Conservation (phyloP, 768 basidiomycete species). For the Fistulinella prunicolor region DNA sequence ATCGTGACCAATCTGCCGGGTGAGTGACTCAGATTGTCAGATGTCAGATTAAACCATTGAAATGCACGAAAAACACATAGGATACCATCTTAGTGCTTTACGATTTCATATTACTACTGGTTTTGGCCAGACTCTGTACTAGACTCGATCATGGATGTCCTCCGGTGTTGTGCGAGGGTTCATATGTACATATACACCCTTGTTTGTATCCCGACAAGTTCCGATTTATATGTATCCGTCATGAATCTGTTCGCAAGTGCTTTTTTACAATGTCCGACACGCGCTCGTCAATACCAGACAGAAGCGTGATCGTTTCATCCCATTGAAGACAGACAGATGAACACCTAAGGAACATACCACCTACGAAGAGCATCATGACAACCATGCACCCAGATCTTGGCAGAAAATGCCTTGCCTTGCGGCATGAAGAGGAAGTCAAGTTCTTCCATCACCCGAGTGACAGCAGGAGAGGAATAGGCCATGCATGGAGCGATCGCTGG, state of each 20-base stretch:
- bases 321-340: too few relatives aligned
- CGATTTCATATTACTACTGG: too few relatives aligned
- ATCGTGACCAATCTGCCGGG: too few relatives aligned
- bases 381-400: conserved; percentile 32
- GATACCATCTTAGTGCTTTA: too few relatives aligned
- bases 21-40: too few relatives aligned
- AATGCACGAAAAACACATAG: too few relatives aligned
- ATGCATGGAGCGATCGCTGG: conserved; percentile 21
- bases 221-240: too few relatives aligned
- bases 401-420: conserved; percentile 27
- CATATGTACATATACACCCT: too few relatives aligned
- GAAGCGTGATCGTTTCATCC: conserved; percentile 21
- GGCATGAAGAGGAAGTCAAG: conserved; percentile 29
- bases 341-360: not conserved
- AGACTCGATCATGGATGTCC: too few relatives aligned
- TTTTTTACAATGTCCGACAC: conserved; percentile 19
- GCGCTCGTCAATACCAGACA: conserved; percentile 21
- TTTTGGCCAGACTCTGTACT: too few relatives aligned
- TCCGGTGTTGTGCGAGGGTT: too few relatives aligned
- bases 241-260: conserved; percentile 2
- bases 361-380: not conserved
- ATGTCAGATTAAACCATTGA: too few relatives aligned
- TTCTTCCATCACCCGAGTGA: conserved; percentile 28
- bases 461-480: conserved; percentile 32
- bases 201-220: not conserved